Evolutionary conservation across 73 alveolate species (phyloP), one percentile per base, ranked within the genome.

Genomic region (Symbiodinium pilosum): DNA sequence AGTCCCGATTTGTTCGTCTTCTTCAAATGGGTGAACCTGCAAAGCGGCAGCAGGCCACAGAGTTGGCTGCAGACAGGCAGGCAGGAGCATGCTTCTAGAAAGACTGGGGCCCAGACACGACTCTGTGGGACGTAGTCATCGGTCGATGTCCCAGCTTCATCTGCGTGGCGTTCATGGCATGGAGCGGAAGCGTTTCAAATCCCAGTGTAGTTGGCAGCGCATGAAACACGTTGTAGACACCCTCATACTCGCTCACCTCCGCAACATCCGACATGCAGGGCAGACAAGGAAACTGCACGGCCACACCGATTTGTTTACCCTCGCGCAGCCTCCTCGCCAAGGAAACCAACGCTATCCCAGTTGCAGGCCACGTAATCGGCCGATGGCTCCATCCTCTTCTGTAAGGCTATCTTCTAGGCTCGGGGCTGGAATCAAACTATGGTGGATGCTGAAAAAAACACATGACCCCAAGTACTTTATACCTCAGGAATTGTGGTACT

Each of bases 11-110:
- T 77, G 6, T 77, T 77, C 40, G 87, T 77, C 87, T 77, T 77
- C 87, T 77, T 77, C 56, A 77, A 77, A 34, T 77, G 87, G n/a
- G 54, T 36, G 43, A 77, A 20, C 87, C 87, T 77, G 85, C 26
- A 36, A 18, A 36, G 85, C 30, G 43, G 43, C 44, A 3, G 36
- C 30, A n/a, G n/a, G n/a, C 64, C 8, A 16, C 32, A 68, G 41
- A 30, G 39, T 6, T 11, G 39, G 41, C 41, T 30, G 38, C 38
- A 8, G 34, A 71, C 21, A 26, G 21, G 73, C 73, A 8, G 21
- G 34, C 32, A 56, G 32, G 73, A 8, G 5, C 14, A 47, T 47
- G 59, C 73, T 26, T 2, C 44, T 43, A 24, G 41, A 36, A 12
- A 21, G 24, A 71, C 54, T 14, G 52, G 39, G 87, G 54, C 18